Conservation (phyloP, 2,329 filamentous ascomycete genomes). For the Calonectria pauciramosa region DNA sequence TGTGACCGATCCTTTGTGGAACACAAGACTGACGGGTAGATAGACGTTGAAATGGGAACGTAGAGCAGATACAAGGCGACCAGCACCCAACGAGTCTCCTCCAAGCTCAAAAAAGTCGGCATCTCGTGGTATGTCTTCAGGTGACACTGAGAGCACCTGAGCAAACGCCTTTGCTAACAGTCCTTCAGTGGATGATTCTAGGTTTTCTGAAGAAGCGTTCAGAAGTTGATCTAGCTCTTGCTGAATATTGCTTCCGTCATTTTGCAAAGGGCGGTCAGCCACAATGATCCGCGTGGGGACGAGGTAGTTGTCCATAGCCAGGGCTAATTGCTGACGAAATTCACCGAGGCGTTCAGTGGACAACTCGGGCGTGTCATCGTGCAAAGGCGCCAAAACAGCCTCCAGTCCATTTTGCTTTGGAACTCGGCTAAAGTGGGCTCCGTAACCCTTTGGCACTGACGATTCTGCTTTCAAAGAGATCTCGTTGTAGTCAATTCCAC, state of each 20-base stretch:
- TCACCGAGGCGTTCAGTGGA: not conserved
- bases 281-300: not conserved
- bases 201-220: conserved; percentile 23
- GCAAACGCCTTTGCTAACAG: conserved; percentile 61
- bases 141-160: conserved; percentile 56
- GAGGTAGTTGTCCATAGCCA: not conserved
- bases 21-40: conserved; percentile 65
- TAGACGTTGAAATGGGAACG: conserved; percentile 63
- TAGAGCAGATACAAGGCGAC: conserved; percentile 64
- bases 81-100: conserved; percentile 68
- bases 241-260: not conserved
- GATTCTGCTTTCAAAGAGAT: conserved; percentile 25
- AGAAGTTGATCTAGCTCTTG: not conserved
- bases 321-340: not conserved
- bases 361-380: not conserved
- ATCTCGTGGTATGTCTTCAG: conserved; percentile 53
- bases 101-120: conserved; percentile 67
- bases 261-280: not conserved
- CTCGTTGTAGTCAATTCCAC: conserved; percentile 48
- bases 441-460: not conserved
- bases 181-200: conserved; percentile 49
- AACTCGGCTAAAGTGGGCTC: not conserved
- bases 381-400: not conserved
- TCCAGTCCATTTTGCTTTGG: not conserved
- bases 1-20: conserved; percentile 61